phyloP scores from a whole-genome alignment of 2,329 filamentous ascomycete species.

The Catunica adiposa region DNA sequence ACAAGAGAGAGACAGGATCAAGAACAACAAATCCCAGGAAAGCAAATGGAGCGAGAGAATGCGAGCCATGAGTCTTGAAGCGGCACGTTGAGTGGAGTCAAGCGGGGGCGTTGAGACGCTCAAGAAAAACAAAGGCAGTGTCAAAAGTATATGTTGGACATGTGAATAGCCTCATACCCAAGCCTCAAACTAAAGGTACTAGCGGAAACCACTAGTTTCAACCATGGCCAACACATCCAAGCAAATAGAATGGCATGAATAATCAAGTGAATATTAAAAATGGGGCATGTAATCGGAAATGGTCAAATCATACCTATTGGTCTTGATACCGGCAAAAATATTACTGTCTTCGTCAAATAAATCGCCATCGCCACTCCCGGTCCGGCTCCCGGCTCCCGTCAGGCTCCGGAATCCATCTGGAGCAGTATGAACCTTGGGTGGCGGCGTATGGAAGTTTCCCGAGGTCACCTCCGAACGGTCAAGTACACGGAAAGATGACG shows the following conservation, averaged over 20 bases:
- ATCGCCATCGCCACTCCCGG: slow-evolving; percentile 19
- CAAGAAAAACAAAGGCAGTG: too few species aligned
- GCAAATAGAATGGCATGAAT: background rate
- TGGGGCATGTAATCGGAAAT: background rate
- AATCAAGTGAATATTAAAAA: background rate
- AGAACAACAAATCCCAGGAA: background rate
- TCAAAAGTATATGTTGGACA: too few species aligned
- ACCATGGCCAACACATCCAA: background rate
- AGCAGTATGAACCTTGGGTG: slow-evolving; percentile 16
- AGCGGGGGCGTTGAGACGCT: too few species aligned
- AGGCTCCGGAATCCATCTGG: slow-evolving; percentile 34
- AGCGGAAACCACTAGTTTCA: background rate
- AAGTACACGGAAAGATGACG: slow-evolving; percentile 41
- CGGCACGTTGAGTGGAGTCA: too few species aligned
- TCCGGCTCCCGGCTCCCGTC: slow-evolving; percentile 19
- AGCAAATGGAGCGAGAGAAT: too few species aligned
- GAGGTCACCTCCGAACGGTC: slow-evolving; percentile 29
- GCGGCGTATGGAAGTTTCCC: background rate
- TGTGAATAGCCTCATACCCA: too few species aligned
- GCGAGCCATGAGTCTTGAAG: too few species aligned
- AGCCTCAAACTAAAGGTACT: too few species aligned
- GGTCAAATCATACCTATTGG: slow-evolving; percentile 33
- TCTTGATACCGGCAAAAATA: slow-evolving; percentile 40
- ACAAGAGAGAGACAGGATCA: background rate
- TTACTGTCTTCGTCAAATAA: slow-evolving; percentile 35